These are phyloP conservation scores for Elymus sibiricus DNA, from an alignment of 176 grass and related monocot species.

Conservation along the genomic window DNA sequence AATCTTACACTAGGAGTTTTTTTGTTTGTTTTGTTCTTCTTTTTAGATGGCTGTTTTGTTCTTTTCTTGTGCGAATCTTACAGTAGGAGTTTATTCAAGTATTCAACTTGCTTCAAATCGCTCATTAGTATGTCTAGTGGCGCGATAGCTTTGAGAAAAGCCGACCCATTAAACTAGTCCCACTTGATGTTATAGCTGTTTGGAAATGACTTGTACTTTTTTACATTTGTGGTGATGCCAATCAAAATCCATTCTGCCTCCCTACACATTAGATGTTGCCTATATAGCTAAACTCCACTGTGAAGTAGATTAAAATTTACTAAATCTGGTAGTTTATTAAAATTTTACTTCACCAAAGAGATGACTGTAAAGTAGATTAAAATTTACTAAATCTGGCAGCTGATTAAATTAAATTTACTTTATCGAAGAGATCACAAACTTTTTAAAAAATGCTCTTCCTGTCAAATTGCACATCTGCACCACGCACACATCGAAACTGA, in stretches of 20 bases:
- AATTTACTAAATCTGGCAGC: not conserved
- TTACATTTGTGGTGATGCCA: slow-evolving; percentile 24
- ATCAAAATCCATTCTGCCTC: slow-evolving; percentile 33
- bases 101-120: slow-evolving; percentile 17
- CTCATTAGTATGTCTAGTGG: not conserved
- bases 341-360: not conserved
- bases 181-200: slow-evolving; percentile 22
- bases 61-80: no score
- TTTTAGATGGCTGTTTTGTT: no score
- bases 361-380: not conserved
- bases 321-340: slow-evolving; percentile 1
- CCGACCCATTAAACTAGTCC: slow-evolving; percentile 19
- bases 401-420: slow-evolving; percentile 3
- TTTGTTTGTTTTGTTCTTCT: not conserved
- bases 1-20: slow-evolving; percentile 1
- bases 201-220: slow-evolving; percentile 20
- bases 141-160: not conserved
- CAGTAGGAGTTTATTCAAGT: slow-evolving; percentile 13
- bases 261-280: slow-evolving; percentile 10
- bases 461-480: not conserved
- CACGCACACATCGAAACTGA: not conserved
- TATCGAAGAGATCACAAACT: not conserved
- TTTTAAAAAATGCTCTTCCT: not conserved
- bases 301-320: slow-evolving; percentile 1
- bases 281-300: slow-evolving; percentile 1